These are phyloP conservation scores for Dryas alaskensis DNA, from an alignment of 306 rosid genomes.

Conservation along the genomic window DNA sequence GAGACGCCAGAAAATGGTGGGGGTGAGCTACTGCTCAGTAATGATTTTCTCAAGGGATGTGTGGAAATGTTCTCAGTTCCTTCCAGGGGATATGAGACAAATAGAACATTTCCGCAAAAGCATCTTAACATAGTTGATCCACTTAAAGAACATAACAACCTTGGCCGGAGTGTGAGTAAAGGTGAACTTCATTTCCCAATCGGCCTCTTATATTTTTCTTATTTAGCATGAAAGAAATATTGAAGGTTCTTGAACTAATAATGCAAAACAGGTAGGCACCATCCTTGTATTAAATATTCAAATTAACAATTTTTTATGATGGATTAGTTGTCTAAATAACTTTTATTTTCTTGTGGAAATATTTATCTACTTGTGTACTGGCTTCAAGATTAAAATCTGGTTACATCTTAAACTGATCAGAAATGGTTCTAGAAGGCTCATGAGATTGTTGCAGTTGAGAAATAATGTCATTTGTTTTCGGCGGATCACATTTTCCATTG, in stretches of 20 bases:
- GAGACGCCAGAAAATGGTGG: slow-evolving; percentile 75
- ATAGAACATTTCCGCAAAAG: slow-evolving; percentile 64
- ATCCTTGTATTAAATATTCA: background rate
- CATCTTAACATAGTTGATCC: slow-evolving; percentile 94
- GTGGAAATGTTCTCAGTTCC: slow-evolving; percentile 77
- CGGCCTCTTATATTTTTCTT: background rate
- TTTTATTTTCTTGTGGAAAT: too few species aligned
- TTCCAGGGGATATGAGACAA: slow-evolving; percentile 58
- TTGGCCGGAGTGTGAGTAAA: slow-evolving; percentile 92
- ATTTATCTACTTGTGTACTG: too few species aligned
- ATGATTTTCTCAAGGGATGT: slow-evolving; percentile 70
- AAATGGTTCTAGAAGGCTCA: background rate
- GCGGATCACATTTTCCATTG: background rate
- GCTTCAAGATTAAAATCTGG: too few species aligned
- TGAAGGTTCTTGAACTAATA: background rate
- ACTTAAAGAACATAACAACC: slow-evolving; percentile 89
- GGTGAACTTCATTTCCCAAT: slow-evolving; percentile 39
- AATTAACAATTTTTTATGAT: too few species aligned
- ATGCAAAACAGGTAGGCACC: background rate
- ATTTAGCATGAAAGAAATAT: background rate
- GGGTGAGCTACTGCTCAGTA: slow-evolving; percentile 53
- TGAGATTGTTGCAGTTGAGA: background rate
- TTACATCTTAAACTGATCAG: background rate
- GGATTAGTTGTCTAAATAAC: too few species aligned
- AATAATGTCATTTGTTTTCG: background rate